Percentiles rank a stretch among this genome's conserved stretches.
phyloP scores from a whole-genome alignment of 306 rosid genomes.

The Canavalia gladiata region DNA sequence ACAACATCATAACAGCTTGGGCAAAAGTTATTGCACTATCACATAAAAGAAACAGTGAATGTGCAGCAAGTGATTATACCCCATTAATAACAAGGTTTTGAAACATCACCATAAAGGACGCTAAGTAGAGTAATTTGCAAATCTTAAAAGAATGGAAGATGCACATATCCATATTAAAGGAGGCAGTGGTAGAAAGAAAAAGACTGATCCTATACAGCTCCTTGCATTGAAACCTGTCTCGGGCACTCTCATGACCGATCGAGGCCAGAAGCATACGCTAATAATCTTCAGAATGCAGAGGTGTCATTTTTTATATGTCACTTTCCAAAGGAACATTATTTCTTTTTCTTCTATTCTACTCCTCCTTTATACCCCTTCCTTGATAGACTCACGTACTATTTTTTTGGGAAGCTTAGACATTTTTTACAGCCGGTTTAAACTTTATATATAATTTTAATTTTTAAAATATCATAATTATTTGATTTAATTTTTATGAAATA shows the following conservation, averaged over 20 bases:
- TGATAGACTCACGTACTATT: no score
- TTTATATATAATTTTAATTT: no score
- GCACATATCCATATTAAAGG: background rate
- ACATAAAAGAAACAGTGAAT: background rate
- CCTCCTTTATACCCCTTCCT: no score
- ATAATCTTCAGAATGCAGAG: conserved; percentile 45
- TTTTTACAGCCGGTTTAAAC: no score
- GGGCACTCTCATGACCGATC: conserved; percentile 32
- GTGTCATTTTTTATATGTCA: conserved; percentile 46
- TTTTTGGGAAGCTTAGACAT: no score
- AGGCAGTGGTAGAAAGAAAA: background rate
- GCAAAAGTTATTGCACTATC: background rate
- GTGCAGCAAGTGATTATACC: background rate
- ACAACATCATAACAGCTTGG: conserved; percentile 14
- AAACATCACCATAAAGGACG: no score
- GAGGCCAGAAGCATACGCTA: conserved; percentile 32
- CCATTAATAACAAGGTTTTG: background rate
- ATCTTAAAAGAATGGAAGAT: no score
- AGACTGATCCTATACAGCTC: background rate
- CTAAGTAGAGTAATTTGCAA: no score
- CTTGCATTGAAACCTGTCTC: background rate
- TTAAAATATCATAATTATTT: no score
- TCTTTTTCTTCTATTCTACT: background rate
- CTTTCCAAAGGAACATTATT: conserved; percentile 8
- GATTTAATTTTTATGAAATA: no score